Evolutionary conservation across 2,329 filamentous ascomycete species (phyloP).

Genomic region (Parafenestella ontariensis): DNA sequence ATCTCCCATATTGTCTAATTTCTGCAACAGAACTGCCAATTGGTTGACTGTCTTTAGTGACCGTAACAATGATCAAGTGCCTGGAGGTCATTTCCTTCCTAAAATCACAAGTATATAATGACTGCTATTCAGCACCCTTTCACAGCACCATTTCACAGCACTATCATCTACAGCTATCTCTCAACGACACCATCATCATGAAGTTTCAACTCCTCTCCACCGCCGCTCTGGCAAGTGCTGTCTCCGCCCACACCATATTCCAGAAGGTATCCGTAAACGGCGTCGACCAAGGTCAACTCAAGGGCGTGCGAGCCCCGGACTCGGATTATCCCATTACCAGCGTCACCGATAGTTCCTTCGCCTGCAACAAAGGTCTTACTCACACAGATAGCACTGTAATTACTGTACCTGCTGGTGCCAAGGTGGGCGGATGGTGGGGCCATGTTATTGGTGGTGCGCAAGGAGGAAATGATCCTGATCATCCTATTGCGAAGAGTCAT

Average conservation of each 20-base stretch:
- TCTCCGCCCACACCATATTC: slow-evolving; percentile 50
- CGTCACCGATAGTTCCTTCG: slow-evolving; percentile 51
- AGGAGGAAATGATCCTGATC: slow-evolving; percentile 55
- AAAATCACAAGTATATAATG: background rate
- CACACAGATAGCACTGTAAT: slow-evolving; percentile 51
- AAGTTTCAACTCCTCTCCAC: slow-evolving; percentile 20
- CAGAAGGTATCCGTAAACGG: slow-evolving; percentile 57
- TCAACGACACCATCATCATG: slow-evolving; percentile 9
- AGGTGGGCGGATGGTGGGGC: slow-evolving; percentile 56
- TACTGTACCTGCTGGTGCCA: slow-evolving; percentile 56
- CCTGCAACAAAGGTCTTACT: slow-evolving; percentile 52
- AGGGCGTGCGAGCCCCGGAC: slow-evolving; percentile 57
- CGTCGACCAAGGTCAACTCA: slow-evolving; percentile 57
- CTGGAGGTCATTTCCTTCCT: background rate
- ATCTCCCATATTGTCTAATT: background rate
- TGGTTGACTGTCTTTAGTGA: background rate
- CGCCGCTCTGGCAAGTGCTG: slow-evolving; percentile 22
- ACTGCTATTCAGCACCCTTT: background rate
- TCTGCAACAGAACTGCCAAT: background rate
- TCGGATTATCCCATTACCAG: slow-evolving; percentile 57
- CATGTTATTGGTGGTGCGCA: slow-evolving; percentile 61
- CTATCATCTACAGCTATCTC: background rate
- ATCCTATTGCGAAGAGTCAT: slow-evolving; percentile 57
- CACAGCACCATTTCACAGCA: background rate
- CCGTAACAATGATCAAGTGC: background rate